Conservation (phyloP, 2,329 filamentous ascomycete genomes). For the Cladobotryum mycophilum region DNA sequence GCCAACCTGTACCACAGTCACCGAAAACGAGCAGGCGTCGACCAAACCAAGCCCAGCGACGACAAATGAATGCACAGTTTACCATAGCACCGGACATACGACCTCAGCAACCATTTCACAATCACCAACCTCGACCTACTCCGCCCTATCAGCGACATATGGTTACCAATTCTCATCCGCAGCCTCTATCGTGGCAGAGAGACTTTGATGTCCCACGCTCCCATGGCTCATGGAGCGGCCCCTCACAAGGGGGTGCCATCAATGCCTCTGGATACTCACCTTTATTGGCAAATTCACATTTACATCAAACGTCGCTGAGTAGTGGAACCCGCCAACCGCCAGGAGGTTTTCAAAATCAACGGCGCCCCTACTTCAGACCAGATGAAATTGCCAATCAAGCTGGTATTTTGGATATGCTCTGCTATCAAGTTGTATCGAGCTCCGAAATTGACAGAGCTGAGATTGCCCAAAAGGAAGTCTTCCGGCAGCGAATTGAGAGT, state of each 20-base stretch:
- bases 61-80: slow-evolving; percentile 55
- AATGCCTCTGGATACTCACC: not conserved
- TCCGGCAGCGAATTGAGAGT: slow-evolving; percentile 57
- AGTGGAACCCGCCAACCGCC: slow-evolving; percentile 1
- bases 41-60: slow-evolving; percentile 56
- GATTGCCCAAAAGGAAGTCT: slow-evolving; percentile 63
- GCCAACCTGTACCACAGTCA: slow-evolving; percentile 8
- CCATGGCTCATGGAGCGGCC: slow-evolving; percentile 17
- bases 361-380: slow-evolving; percentile 25
- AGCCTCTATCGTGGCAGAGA: slow-evolving; percentile 11
- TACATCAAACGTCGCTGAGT: slow-evolving; percentile 17
- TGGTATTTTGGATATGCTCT: slow-evolving; percentile 43
- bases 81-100: slow-evolving; percentile 49
- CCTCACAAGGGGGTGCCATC: slow-evolving; percentile 12
- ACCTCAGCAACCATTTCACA: slow-evolving; percentile 22
- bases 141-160: slow-evolving; percentile 19
- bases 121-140: slow-evolving; percentile 17
- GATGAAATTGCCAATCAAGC: slow-evolving; percentile 46
- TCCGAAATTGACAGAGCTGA: slow-evolving; percentile 60
- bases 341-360: slow-evolving; percentile 24
- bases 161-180: slow-evolving; percentile 19
- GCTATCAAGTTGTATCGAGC: slow-evolving; percentile 38
- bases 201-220: slow-evolving; percentile 14
- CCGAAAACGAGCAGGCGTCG: slow-evolving; percentile 40
- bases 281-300: not conserved